phyloP scores from a whole-genome alignment of 495 filamentous ascomycete genomes.

The Neurospora terricola region DNA sequence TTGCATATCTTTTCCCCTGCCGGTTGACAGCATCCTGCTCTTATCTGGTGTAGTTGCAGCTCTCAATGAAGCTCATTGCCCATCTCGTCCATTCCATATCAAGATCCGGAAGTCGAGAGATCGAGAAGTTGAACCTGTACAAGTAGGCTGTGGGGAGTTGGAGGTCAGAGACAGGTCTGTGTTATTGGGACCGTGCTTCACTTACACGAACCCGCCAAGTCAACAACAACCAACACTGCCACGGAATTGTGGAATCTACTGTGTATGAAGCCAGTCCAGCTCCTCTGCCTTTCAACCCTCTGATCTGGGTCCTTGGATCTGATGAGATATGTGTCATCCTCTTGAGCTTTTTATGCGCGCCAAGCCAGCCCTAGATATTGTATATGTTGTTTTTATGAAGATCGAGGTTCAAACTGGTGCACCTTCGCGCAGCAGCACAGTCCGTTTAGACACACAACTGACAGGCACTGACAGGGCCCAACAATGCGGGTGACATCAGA shows the following conservation, averaged over 20 bases:
- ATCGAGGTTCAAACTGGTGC: neutral
- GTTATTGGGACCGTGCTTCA: neutral
- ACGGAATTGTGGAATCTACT: neutral
- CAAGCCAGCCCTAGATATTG: neutral
- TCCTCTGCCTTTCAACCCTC: neutral
- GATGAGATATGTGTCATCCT: neutral
- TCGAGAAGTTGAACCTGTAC: neutral
- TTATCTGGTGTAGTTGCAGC: neutral
- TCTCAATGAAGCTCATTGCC: neutral
- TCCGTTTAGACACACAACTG: neutral
- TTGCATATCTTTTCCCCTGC: slow-evolving; percentile 3
- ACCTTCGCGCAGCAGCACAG: neutral
- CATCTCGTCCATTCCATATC: neutral
- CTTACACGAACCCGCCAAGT: neutral
- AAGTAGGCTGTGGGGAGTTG: neutral
- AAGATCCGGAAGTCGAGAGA: neutral
- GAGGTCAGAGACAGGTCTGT: neutral
- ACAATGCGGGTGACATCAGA: slow-evolving; percentile 20
- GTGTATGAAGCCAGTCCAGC: neutral
- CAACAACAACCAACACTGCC: neutral
- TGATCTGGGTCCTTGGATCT: neutral
- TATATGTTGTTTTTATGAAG: neutral
- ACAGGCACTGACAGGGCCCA: neutral
- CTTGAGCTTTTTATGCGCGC: neutral
- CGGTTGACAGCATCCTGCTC: slow-evolving; percentile 14